These are phyloP conservation scores for Aspergillus thermomutatus DNA, from an alignment of 2,329 filamentous ascomycete species.

Conservation along the genomic window DNA sequence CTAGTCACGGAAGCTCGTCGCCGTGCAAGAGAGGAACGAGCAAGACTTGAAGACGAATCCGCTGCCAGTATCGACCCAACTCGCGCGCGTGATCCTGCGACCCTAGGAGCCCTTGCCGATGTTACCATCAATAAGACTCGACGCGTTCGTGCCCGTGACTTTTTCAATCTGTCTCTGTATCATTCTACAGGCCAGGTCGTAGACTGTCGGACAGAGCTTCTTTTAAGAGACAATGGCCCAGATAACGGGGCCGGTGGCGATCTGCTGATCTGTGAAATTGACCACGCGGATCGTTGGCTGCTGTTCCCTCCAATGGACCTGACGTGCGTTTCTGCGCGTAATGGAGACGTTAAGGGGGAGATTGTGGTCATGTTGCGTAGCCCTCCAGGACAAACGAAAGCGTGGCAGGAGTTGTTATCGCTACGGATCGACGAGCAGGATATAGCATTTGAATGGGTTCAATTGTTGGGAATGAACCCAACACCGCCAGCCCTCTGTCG, in stretches of 20 bases:
- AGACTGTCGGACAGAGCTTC: conserved; percentile 81
- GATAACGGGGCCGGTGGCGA: conserved; percentile 69
- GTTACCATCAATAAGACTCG: conserved; percentile 71
- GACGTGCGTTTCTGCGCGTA: conserved; percentile 72
- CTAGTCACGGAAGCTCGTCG: conserved; percentile 75
- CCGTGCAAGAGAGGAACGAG: conserved; percentile 68
- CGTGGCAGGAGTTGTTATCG: conserved; percentile 84
- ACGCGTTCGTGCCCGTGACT: conserved; percentile 84
- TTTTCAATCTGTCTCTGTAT: conserved; percentile 77
- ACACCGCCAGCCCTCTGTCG: conserved; percentile 58
- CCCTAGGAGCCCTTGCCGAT: conserved; percentile 66
- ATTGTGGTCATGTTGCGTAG: conserved; percentile 87
- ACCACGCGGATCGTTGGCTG: conserved; percentile 72
- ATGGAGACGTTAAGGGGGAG: conserved; percentile 67
- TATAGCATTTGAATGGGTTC: conserved; percentile 79
- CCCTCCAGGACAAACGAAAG: conserved; percentile 54
- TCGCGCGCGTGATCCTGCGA: conserved; percentile 73
- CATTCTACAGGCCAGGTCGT: conserved; percentile 90
- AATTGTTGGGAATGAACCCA: conserved; percentile 70
- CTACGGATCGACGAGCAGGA: conserved; percentile 73
- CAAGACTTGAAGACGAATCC: conserved; percentile 77
- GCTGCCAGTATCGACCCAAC: conserved; percentile 79
- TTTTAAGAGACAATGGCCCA: conserved; percentile 76
- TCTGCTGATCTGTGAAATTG: conserved; percentile 88
- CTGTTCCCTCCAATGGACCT: conserved; percentile 85